Percentiles rank a stretch among this genome's conserved stretches.
Conservation (phyloP, 2,329 filamentous ascomycete genomes). For the Pseudopithomyces maydicus region DNA sequence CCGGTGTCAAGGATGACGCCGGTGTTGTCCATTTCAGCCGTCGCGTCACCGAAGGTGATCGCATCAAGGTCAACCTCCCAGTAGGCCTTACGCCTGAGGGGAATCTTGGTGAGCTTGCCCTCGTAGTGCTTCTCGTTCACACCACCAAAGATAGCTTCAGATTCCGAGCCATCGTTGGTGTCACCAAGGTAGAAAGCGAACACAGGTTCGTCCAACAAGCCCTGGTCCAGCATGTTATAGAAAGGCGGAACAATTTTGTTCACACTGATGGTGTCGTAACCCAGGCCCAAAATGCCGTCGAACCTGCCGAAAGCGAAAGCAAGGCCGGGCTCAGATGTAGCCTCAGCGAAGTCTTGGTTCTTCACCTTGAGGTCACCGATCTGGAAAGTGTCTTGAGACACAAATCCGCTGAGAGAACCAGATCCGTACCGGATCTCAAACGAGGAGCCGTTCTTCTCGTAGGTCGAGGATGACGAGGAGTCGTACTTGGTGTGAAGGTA, state of each 20-base stretch:
- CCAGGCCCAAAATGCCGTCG: constrained; percentile 93
- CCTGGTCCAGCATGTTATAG: constrained; percentile 93
- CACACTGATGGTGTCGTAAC: constrained; percentile 95
- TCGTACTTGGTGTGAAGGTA: constrained; percentile 98
- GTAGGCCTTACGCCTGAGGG: constrained; percentile 97
- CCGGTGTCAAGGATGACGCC: constrained; percentile 98
- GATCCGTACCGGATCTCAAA: constrained; percentile 97
- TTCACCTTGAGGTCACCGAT: constrained; percentile 91
- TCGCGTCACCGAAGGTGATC: constrained; percentile 84
- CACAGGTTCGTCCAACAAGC: constrained; percentile 85
- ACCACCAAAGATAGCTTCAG: constrained; percentile 89
- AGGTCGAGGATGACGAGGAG: constrained; percentile 83
- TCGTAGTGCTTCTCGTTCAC: constrained; percentile 80
- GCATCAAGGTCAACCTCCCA: constrained; percentile 98
- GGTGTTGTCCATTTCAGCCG: constrained; percentile 88
- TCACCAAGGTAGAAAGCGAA: constrained; percentile 96
- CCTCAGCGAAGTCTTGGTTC: constrained; percentile 93
- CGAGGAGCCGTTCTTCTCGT: constrained; percentile 88
- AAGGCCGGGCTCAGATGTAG: constrained; percentile 91
- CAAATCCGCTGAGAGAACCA: constrained; percentile 88
- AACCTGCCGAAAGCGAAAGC: constrained; percentile 98
- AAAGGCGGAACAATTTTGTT: constrained; percentile 94
- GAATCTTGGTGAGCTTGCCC: constrained; percentile 90
- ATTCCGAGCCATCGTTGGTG: constrained; percentile 72
- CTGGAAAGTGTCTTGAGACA: constrained; percentile 83